phyloP scores from a whole-genome alignment of 495 filamentous ascomycete genomes.

The Aspergillus egyptiacus region DNA sequence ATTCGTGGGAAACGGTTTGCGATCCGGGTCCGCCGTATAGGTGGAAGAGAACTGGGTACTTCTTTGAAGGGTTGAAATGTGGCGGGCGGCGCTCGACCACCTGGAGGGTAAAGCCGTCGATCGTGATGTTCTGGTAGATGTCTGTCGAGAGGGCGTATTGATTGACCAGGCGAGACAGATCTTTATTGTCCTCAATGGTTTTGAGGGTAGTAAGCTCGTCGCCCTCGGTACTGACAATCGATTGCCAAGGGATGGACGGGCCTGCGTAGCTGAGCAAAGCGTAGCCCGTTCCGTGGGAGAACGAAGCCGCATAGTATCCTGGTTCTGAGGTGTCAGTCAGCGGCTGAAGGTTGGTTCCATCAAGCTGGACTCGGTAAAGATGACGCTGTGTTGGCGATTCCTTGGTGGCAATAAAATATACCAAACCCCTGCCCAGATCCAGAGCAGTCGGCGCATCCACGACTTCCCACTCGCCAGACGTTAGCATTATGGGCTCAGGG shows the following conservation, averaged over 20 bases:
- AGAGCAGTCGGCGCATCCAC: conserved; percentile 81
- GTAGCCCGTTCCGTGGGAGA: conserved; percentile 76
- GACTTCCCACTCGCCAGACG: conserved; percentile 88
- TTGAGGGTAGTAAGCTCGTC: conserved; percentile 56
- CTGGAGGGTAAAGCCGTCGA: conserved; percentile 74
- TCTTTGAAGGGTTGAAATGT: conserved; percentile 77
- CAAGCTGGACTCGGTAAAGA: conserved; percentile 81
- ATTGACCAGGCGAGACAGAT: conserved; percentile 59
- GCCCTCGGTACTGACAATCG: conserved; percentile 75
- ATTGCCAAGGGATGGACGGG: conserved; percentile 86
- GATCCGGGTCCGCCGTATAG: conserved; percentile 90
- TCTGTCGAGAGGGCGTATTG: conserved; percentile 78
- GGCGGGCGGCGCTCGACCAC: conserved; percentile 86
- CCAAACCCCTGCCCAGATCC: conserved; percentile 74
- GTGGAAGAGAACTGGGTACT: conserved; percentile 90
- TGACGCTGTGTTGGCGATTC: conserved; percentile 84
- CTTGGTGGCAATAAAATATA: conserved; percentile 87
- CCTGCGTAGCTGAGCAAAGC: conserved; percentile 77
- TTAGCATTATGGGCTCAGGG: conserved; percentile 72
- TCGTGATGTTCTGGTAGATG: conserved; percentile 76
- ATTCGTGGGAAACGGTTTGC: conserved; percentile 76
- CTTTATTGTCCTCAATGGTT: conserved; percentile 69
- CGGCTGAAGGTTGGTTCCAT: conserved; percentile 61
- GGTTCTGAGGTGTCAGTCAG: conserved; percentile 72
- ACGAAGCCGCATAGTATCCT: conserved; percentile 80